Base-by-base conservation (phyloP, 176 grass and related monocot species). In the Lolium perenne region DNA sequence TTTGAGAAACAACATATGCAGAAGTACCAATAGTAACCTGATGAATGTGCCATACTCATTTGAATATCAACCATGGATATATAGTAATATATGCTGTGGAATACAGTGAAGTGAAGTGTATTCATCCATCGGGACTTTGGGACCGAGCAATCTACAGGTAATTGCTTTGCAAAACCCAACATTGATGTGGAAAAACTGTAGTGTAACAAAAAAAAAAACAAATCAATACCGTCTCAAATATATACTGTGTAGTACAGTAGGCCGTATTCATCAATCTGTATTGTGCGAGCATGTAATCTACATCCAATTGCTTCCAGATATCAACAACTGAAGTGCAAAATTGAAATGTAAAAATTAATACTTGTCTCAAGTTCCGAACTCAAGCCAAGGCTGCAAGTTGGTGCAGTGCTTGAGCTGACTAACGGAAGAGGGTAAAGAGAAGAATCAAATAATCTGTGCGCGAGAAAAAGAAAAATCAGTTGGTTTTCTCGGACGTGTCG, bases 401-500 rank as follows among this genome's bases (percentile, higher is more conserved):
- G 18, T 80, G 78, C 59, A 64, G 43, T 80, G 16, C 76, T 61
- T 48, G 59, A 45, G 15, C 32, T 80, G 45, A 51, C 23, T 67
- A 81, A 66, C 32, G 10, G 46, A 51, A 53, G 21, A 18, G 11
- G 22, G 14, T 8, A 50, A 43, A 21, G 23, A 10, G 20, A 80
- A 3, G 45, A 81, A 35, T 50, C 43, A 35, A 67, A 81, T 64
- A 51, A 51, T 81, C 43, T 51, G 40, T 0, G 8, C 40, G 8
- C 7, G 32, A 35, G 3, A 2, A 35, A 45, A 20, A 68, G 3
- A 7, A 43, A 38, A 81, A 59, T 87, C 80, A 91, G 12, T 87
- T 91, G 9, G 89, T 91, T 83, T 91, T 91, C 85, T 91, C 87
- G 45, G 89, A 74, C 7, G 71, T 53, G 54, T 91, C 89, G 8